phyloP scores from a whole-genome alignment of 495 filamentous ascomycete species.

The Clohesyomyces aquaticus region DNA sequence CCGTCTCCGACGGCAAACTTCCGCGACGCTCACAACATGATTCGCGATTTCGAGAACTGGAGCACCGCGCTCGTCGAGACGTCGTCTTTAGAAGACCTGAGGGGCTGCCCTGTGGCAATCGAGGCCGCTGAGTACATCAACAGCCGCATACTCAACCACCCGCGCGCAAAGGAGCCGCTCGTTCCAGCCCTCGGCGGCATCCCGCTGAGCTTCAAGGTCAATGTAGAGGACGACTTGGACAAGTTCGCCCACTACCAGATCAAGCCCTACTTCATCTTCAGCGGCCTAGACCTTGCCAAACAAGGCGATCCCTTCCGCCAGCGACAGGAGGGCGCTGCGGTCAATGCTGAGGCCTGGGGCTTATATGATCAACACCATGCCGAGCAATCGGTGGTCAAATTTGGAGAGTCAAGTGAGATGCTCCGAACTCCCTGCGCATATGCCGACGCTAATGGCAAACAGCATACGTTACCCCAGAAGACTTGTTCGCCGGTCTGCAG shows the following conservation, averaged over 20 bases:
- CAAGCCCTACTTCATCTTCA: conserved; percentile 82
- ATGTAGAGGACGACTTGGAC: conserved; percentile 74
- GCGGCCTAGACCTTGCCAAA: conserved; percentile 76
- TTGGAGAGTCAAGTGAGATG: conserved; percentile 75
- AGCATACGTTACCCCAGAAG: conserved; percentile 40
- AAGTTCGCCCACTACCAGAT: conserved; percentile 66
- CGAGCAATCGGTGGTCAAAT: conserved; percentile 75
- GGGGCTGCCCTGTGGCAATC: conserved; percentile 75
- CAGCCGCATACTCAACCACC: conserved; percentile 66
- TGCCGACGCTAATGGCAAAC: conserved; percentile 4
- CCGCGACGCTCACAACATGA: conserved; percentile 47
- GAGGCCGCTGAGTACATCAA: conserved; percentile 87
- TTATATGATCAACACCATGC: conserved; percentile 82
- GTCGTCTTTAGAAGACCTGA: conserved; percentile 65
- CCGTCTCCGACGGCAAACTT: background rate
- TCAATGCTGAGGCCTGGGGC: conserved; percentile 72
- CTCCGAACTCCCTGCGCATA: background rate
- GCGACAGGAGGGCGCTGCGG: conserved; percentile 47
- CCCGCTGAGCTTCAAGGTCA: conserved; percentile 72
- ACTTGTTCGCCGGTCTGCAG: conserved; percentile 56
- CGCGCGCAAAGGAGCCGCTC: conserved; percentile 77
- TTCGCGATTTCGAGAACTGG: conserved; percentile 66
- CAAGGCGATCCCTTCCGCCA: conserved; percentile 63
- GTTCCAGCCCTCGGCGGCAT: conserved; percentile 87
- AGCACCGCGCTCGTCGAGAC: conserved; percentile 53